Evolutionary conservation across 192 early-diverging fungal species (phyloP), one percentile per base, ranked within the genome.

Genomic region (Paraglomus occultum): DNA sequence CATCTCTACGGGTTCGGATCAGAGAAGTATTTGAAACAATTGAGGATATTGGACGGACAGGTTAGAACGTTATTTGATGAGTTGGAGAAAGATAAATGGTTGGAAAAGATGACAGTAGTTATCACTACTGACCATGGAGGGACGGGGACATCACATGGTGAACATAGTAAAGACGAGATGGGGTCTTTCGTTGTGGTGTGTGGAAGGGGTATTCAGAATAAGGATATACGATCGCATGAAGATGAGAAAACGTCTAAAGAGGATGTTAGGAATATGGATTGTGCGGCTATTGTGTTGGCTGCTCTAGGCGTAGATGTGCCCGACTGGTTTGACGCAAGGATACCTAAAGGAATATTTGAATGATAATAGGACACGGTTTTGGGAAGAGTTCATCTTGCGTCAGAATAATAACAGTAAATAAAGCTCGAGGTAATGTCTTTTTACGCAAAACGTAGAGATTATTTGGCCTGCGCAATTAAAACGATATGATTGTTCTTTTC

Each of bases 61-160:
- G 18, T 68, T 3, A 53, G 18, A 10, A 43, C 18, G n/a, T 45
- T 68, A 38, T 53, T 68, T n/a, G 12, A 68, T 1, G 39, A 51
- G 3, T 46, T 68, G 7, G 52, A 68, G 17, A 43, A 68, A 38
- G 39, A 8, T 3, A 42, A 51, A 17, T 68, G 66, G 66, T 38
- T 38, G 1, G 66, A 68, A 15, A 53, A 68, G 14, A 44, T 51
- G 44, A 18, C 55, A 3, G 15, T 68, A 31, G 38, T 68, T 17
- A 55, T 68, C 42, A 68, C 66, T 55, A 68, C 66, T 68, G 66
- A 68, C 39, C 66, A 68, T 68, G 66, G 66, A 31, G 66, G 52
- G 22, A 54, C 55, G 43, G 44, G 52, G 7, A 43, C 0, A 44
- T 15, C 10, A 5, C 66, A 68, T 55, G 66, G 66, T 38, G 52